Conservation (phyloP, 441 rosid genomes). For the Breynia disticha region DNA sequence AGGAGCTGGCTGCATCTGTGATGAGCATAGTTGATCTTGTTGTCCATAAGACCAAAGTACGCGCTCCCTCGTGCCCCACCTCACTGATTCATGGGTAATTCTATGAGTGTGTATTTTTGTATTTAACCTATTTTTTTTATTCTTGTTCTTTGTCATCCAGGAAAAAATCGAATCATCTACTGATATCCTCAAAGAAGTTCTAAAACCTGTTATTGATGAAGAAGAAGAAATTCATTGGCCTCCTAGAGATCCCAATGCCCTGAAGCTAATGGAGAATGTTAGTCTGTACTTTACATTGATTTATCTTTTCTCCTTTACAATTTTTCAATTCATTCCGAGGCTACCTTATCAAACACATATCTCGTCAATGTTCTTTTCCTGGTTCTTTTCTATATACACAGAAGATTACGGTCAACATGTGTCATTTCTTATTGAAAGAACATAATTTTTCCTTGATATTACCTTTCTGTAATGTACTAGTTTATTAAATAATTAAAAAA, state of each 20-base stretch:
- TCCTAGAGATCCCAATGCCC: slow-evolving; percentile 66
- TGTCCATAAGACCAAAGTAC: slow-evolving; percentile 76
- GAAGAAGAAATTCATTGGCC: slow-evolving; percentile 76
- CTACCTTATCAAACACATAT: no score
- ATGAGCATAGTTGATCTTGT: slow-evolving; percentile 77
- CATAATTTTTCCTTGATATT: no score
- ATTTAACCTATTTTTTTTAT: slow-evolving; percentile 3
- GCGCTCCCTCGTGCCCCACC: slow-evolving; percentile 11
- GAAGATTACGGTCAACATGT: no score
- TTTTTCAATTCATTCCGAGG: not conserved
- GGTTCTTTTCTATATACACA: no score
- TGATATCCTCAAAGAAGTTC: slow-evolving; percentile 65
- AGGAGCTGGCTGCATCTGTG: slow-evolving; percentile 68
- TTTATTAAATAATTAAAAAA: no score
- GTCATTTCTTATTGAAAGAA: no score
- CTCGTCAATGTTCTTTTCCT: no score
- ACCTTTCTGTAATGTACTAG: no score
- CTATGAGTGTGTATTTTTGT: no score
- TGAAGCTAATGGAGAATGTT: slow-evolving; percentile 67
- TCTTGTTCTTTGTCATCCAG: slow-evolving; percentile 25
- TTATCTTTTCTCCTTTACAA: not conserved
- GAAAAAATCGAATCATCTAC: slow-evolving; percentile 83
- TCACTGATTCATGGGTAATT: not conserved
- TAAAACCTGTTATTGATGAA: slow-evolving; percentile 59
- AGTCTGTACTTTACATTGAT: slow-evolving; percentile 8